phyloP scores from a whole-genome alignment of 176 grass and related monocot species.

The Oryza meyeriana region DNA sequence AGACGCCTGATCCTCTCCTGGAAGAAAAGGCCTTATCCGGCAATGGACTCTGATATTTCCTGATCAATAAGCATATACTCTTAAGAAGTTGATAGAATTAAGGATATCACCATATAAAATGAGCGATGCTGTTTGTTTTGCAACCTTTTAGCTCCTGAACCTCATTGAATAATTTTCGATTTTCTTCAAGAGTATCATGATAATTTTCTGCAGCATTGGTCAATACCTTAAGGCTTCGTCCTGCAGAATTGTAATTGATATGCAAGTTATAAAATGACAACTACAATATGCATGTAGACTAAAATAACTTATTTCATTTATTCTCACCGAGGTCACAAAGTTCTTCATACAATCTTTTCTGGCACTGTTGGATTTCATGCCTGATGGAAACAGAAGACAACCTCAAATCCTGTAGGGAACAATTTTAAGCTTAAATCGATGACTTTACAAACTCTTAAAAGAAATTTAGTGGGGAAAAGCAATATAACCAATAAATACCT shows the following conservation, averaged over 20 bases:
- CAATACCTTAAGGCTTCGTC: conserved; percentile 47
- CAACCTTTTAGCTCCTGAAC: conserved; percentile 94
- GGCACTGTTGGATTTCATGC: conserved; percentile 54
- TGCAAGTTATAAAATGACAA: conserved; percentile 20
- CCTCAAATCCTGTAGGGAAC: conserved; percentile 62
- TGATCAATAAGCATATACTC: conserved; percentile 22
- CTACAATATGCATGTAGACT: background rate
- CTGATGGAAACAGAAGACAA: conserved; percentile 64
- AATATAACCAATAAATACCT: conserved; percentile 39
- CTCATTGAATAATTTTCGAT: conserved; percentile 70
- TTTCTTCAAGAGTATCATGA: conserved; percentile 69
- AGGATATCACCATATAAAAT: background rate
- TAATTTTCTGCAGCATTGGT: conserved; percentile 61
- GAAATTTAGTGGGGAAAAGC: background rate
- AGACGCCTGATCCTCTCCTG: conserved; percentile 56
- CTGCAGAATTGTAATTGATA: conserved; percentile 17
- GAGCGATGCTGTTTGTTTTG: background rate
- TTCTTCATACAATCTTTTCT: conserved; percentile 67
- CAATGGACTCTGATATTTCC: conserved; percentile 95
- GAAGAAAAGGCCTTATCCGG: conserved; percentile 86
- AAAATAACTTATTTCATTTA: background rate
- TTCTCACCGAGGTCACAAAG: conserved; percentile 49
- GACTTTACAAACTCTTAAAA: background rate
- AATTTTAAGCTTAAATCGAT: conserved; percentile 38
- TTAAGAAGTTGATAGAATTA: conserved; percentile 17